Evolutionary conservation across 306 rosid species (phyloP), one percentile per base, ranked within the genome.

Genomic region (Oemleria cerasiformis): DNA sequence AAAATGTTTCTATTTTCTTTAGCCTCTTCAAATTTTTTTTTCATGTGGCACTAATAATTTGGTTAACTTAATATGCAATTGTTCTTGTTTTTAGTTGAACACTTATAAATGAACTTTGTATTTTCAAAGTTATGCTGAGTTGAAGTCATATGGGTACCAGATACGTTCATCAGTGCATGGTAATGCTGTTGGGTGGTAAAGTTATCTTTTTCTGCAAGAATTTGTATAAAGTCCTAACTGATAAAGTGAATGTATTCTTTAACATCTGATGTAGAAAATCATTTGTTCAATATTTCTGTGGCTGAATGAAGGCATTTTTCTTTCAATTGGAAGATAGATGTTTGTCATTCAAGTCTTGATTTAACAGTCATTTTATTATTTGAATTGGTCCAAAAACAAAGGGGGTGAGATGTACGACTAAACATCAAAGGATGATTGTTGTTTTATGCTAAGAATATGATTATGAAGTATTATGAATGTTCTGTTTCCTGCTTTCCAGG

Each of bases 211-310:
- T 14, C 45, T 30, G 57, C 34, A 48, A 20, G 25, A 66, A 17
- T 48, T n/a, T 16, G 59, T 19, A 30, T 15, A 66, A 36, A 12
- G 0, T 11, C 23, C 4, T 34, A n/a, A 34, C 45, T 11, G n/a
- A 44, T 10, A 68, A 49, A 19, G 61, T 10, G 3, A 4, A 8
- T 5, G 0, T 68, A 9, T 11, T 36, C 23, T 50, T 49, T 9
- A 67, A 36, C 50, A 67, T 49, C 72, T 50, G 5, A 17, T 50
- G 71, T 2, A 61, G 45, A 34, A 47, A 47, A 67, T 12, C 60
- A 50, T 39, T 67, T 49, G 47, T 19, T 48, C 58, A 34, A 50
- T n/a, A 41, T 49, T 67, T 48, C 43, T 6, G 55, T 49, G 12
- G 34, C 1, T 15, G 60, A 67, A 34, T 67, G 45, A 47, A 21